Percentiles rank a stretch among this genome's conserved stretches.
Evolutionary conservation across 2,329 filamentous ascomycete species (phyloP).

Genomic region (Metarhizium rileyi): DNA sequence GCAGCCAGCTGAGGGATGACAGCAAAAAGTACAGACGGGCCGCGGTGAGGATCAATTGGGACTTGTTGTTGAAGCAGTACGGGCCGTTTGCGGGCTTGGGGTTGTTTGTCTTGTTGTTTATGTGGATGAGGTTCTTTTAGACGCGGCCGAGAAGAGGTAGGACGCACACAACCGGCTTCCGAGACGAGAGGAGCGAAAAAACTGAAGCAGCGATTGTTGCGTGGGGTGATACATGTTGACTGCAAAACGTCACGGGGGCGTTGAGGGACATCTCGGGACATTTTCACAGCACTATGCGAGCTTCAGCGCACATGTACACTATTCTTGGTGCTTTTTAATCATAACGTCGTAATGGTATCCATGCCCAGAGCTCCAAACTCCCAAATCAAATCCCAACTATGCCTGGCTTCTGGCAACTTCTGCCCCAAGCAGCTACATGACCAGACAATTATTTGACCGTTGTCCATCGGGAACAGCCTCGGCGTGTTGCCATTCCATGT

Average conservation of each 20-base stretch:
- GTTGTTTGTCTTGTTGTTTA: conserved; percentile 73
- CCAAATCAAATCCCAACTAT: background rate
- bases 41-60: conserved; percentile 96
- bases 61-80: conserved; percentile 92
- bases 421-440: conserved; percentile 29
- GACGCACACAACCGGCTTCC: background rate
- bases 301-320: background rate
- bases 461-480: conserved; percentile 28
- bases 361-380: background rate
- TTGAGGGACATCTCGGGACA: background rate
- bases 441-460: conserved; percentile 27
- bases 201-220: background rate
- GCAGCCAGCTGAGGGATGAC: conserved; percentile 76
- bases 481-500: conserved; percentile 48
- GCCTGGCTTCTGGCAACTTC: background rate
- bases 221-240: background rate
- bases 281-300: background rate
- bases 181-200: background rate
- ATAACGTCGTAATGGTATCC: background rate
- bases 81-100: conserved; percentile 78
- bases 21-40: conserved; percentile 89
- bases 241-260: background rate
- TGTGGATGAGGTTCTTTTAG: conserved; percentile 91
- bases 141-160: too few relatives aligned
- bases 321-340: background rate